Conservation (phyloP, 1,284 basidiomycete species). For the Heterobasidion occidentale region DNA sequence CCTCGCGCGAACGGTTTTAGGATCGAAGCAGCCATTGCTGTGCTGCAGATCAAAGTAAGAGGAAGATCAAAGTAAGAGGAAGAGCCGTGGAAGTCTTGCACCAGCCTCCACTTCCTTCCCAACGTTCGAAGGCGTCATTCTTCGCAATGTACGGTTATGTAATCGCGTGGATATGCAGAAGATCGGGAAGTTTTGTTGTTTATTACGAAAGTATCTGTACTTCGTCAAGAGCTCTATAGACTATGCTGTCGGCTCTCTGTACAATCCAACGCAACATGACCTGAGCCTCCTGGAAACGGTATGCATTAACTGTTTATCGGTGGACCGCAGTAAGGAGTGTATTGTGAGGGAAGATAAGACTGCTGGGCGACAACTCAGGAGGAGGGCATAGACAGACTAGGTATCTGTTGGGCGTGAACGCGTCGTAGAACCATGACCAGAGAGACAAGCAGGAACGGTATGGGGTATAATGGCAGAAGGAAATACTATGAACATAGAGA, state of each 20-base stretch:
- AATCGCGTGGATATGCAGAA: too few relatives aligned
- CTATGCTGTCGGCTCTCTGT: neutral
- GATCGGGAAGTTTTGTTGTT: too few relatives aligned
- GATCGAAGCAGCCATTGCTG: neutral
- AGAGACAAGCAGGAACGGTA: slow-evolving; percentile 19
- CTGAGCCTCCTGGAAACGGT: neutral
- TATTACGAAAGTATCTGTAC: neutral
- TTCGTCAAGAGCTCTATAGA: neutral
- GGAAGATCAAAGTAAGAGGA: neutral
- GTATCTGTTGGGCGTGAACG: slow-evolving; percentile 14
- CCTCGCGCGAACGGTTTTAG: slow-evolving; percentile 21
- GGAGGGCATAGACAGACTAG: neutral
- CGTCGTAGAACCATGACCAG: slow-evolving; percentile 26
- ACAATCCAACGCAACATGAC: neutral
- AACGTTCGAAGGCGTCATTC: too few relatives aligned
- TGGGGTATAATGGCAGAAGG: slow-evolving; percentile 19
- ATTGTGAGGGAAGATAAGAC: neutral
- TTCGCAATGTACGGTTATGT: too few relatives aligned
- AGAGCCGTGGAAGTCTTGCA: neutral
- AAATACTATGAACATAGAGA: slow-evolving; percentile 4
- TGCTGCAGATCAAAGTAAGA: neutral
- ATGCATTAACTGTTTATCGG: neutral
- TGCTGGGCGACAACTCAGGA: neutral
- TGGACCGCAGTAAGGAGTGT: slow-evolving; percentile 3
- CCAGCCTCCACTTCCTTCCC: too few relatives aligned